Conservation (phyloP, 345 rosid species). For the Eucalyptus guilfoylei region DNA sequence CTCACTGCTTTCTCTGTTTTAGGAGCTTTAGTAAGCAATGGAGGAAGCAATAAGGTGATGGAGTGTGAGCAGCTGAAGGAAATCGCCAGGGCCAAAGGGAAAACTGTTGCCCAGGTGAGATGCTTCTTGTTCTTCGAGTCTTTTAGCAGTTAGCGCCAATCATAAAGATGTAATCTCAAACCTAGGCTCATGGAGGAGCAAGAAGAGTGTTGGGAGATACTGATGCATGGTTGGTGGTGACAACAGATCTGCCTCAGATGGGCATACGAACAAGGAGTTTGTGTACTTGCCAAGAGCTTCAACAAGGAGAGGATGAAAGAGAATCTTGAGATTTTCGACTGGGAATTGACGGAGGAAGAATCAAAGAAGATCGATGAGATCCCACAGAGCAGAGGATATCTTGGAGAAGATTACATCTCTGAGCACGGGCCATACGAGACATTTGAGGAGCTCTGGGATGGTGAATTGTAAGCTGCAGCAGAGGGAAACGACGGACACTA, state of each 20-base stretch:
- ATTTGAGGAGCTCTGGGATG: slow-evolving; percentile 3
- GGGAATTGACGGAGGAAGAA: slow-evolving; percentile 1
- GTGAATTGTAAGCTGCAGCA: background rate
- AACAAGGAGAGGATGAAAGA: slow-evolving; percentile 4
- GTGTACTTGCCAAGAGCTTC: slow-evolving; percentile 1
- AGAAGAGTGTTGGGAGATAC: background rate
- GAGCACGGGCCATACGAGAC: background rate
- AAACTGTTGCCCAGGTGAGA: slow-evolving; percentile 67
- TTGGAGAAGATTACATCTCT: background rate
- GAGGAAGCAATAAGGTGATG: slow-evolving; percentile 62
- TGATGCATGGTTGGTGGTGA: background rate
- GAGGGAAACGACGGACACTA: background rate
- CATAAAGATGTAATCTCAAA: no score
- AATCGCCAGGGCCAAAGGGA: slow-evolving; percentile 53
- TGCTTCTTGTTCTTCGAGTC: background rate
- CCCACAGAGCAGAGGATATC: background rate
- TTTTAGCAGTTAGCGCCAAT: background rate
- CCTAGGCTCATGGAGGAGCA: background rate
- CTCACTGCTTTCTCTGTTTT: slow-evolving; percentile 54
- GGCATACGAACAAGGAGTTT: background rate
- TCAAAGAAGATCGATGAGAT: background rate
- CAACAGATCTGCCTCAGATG: slow-evolving; percentile 1
- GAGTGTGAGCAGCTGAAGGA: slow-evolving; percentile 51
- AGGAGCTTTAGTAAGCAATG: slow-evolving; percentile 49
- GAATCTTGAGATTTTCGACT: background rate